phyloP scores from a whole-genome alignment of 78 protist genomes.

The Guillardia theta region DNA sequence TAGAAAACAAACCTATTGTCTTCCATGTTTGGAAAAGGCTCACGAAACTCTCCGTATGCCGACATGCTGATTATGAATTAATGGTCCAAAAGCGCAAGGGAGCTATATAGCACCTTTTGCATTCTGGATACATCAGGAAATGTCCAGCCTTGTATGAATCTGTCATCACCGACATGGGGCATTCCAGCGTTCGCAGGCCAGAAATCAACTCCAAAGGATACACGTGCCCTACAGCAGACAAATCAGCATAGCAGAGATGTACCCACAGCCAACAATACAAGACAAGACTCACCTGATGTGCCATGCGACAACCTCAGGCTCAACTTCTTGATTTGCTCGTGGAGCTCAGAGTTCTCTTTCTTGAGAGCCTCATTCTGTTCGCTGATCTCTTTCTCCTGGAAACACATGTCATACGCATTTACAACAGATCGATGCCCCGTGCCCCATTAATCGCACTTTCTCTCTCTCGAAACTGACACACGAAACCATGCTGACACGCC shows the following conservation, averaged over 20 bases:
- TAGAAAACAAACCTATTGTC: slow-evolving; percentile 39
- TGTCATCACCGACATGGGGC: slow-evolving; percentile 28
- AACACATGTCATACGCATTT: no score
- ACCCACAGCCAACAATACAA: not conserved
- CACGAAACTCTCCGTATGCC: slow-evolving; percentile 15
- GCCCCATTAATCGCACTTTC: no score
- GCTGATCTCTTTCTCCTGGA: no score
- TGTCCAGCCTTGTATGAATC: slow-evolving; percentile 24
- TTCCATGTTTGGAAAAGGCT: not conserved
- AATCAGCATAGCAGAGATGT: not conserved
- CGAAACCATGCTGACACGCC: no score
- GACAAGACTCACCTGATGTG: not conserved
- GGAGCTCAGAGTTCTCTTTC: not conserved
- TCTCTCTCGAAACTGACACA: no score
- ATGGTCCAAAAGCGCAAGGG: not conserved
- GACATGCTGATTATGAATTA: not conserved
- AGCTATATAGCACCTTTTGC: not conserved
- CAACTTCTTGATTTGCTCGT: not conserved
- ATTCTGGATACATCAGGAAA: slow-evolving; percentile 18
- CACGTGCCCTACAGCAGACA: not conserved
- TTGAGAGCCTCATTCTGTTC: not conserved
- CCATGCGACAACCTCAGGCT: not conserved
- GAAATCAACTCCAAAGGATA: slow-evolving; percentile 12
- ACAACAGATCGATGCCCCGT: no score
- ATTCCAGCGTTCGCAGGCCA: not conserved